Evolutionary conservation across 1,284 basidiomycete species (phyloP).

Genomic region (Pholiota adiposa): DNA sequence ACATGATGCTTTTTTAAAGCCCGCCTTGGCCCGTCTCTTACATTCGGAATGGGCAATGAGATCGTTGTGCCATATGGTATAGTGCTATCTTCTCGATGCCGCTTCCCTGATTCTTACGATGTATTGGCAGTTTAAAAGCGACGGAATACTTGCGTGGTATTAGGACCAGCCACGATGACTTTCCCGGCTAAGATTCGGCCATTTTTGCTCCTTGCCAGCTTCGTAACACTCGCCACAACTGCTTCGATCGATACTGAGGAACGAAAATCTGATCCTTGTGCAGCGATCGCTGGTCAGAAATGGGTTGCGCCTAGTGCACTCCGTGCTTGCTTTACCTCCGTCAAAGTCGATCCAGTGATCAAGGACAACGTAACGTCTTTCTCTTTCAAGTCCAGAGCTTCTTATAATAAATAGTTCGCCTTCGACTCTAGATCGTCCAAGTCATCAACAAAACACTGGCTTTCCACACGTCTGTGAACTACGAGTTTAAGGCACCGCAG

Average conservation of each 20-base stretch:
- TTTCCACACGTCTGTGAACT: slow-evolving; percentile 67
- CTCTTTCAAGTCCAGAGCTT: neutral
- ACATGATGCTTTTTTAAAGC: slow-evolving; percentile 16
- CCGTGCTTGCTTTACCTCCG: slow-evolving; percentile 43
- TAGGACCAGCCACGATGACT: neutral
- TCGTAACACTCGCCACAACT: slow-evolving; percentile 11
- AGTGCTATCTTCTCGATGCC: slow-evolving; percentile 13
- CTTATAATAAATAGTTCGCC: neutral
- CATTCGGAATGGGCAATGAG: slow-evolving; percentile 1
- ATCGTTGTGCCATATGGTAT: slow-evolving; percentile 19
- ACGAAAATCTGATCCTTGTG: slow-evolving; percentile 38
- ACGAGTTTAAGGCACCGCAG: slow-evolving; percentile 45
- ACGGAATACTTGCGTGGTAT: neutral
- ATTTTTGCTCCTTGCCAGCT: slow-evolving; percentile 15
- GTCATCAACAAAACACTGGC: slow-evolving; percentile 62
- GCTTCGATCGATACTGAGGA: slow-evolving; percentile 5
- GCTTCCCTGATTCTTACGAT: neutral
- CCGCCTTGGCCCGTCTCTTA: slow-evolving; percentile 16
- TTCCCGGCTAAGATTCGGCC: slow-evolving; percentile 9
- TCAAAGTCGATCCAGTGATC: slow-evolving; percentile 36
- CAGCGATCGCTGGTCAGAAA: slow-evolving; percentile 42
- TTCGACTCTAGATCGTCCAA: slow-evolving; percentile 56
- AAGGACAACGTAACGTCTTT: slow-evolving; percentile 41
- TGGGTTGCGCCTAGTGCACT: slow-evolving; percentile 45
- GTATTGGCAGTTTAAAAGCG: slow-evolving; percentile 11